These are phyloP conservation scores for Saraca asoca DNA, from an alignment of 331 rosid species.

Conservation along the genomic window DNA sequence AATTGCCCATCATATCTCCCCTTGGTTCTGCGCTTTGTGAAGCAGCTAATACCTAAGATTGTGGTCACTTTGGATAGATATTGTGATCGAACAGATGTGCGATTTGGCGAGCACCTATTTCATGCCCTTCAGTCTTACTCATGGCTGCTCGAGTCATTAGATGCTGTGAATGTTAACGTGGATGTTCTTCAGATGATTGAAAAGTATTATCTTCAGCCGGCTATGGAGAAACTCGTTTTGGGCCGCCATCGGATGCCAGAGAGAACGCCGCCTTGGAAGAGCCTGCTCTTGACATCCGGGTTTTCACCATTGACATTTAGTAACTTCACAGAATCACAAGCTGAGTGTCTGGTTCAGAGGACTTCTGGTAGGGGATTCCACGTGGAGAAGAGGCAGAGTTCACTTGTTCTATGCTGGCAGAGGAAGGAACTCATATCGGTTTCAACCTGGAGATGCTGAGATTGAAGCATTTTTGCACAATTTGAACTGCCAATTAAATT, in stretches of 20 bases:
- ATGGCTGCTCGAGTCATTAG: constrained; percentile 71
- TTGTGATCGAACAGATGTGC: constrained; percentile 59
- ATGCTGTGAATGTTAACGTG: constrained; percentile 60
- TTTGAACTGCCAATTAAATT: constrained; percentile 45
- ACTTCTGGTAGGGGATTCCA: constrained; percentile 67
- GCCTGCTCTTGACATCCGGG: constrained; percentile 58
- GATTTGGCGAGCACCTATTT: constrained; percentile 62
- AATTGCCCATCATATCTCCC: constrained; percentile 50
- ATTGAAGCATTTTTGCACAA: constrained; percentile 38
- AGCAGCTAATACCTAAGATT: constrained; percentile 71
- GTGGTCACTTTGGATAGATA: constrained; percentile 71
- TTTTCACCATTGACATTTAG: constrained; percentile 69
- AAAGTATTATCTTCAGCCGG: constrained; percentile 68
- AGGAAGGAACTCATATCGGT: constrained; percentile 70
- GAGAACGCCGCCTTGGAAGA: constrained; percentile 60
- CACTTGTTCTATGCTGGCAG: constrained; percentile 83
- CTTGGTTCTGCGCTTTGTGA: constrained; percentile 64
- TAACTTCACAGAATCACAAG: constrained; percentile 77
- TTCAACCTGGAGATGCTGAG: constrained; percentile 85
- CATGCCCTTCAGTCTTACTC: constrained; percentile 56
- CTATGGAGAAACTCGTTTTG: constrained; percentile 63
- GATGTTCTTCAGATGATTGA: constrained; percentile 76
- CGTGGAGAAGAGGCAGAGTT: constrained; percentile 69
- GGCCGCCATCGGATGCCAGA: constrained; percentile 49
- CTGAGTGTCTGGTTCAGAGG: constrained; percentile 82